These are phyloP conservation scores for Debaryomyces fabryi DNA, from an alignment of 1,139 yeast species.

Conservation along the genomic window DNA sequence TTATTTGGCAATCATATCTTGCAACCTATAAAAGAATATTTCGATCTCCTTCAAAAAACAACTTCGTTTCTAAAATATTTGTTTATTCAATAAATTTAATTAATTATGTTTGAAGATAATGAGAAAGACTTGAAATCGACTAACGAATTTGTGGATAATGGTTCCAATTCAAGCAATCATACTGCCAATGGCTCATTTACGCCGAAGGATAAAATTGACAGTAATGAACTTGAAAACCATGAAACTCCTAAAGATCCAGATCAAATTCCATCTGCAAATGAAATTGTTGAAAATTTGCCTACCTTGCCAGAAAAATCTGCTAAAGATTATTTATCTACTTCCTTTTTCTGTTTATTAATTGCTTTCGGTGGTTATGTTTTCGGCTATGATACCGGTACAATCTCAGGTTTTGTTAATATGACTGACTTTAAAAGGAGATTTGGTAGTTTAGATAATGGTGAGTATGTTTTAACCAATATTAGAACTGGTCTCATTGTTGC, in stretches of 20 bases:
- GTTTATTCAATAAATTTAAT: background rate
- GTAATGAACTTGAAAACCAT: slow-evolving; percentile 7
- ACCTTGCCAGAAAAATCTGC: slow-evolving; percentile 28
- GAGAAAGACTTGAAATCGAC: background rate
- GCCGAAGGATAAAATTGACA: slow-evolving; percentile 19
- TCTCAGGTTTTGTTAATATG: slow-evolving; percentile 67
- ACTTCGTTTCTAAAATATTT: background rate
- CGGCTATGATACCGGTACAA: slow-evolving; percentile 75
- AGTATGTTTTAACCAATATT: slow-evolving; percentile 38
- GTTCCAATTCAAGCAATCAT: background rate
- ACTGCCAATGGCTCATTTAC: slow-evolving; percentile 4
- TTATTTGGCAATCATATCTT: background rate
- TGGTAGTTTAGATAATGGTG: slow-evolving; percentile 39
- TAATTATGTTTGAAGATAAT: slow-evolving; percentile 1
- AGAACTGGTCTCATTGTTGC: slow-evolving; percentile 62
- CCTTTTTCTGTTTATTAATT: slow-evolving; percentile 42
- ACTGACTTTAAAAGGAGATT: slow-evolving; percentile 51
- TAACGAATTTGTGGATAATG: background rate
- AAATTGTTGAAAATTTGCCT: slow-evolving; percentile 10
- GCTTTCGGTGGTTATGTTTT: slow-evolving; percentile 68
- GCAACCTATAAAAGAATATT: background rate
- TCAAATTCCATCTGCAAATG: slow-evolving; percentile 7
- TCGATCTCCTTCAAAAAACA: background rate
- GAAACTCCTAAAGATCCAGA: slow-evolving; percentile 4
- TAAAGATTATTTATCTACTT: slow-evolving; percentile 34